These are phyloP conservation scores for Pyrenochaeta sp. DNA, from an alignment of 2,329 filamentous ascomycete genomes.

Conservation along the genomic window DNA sequence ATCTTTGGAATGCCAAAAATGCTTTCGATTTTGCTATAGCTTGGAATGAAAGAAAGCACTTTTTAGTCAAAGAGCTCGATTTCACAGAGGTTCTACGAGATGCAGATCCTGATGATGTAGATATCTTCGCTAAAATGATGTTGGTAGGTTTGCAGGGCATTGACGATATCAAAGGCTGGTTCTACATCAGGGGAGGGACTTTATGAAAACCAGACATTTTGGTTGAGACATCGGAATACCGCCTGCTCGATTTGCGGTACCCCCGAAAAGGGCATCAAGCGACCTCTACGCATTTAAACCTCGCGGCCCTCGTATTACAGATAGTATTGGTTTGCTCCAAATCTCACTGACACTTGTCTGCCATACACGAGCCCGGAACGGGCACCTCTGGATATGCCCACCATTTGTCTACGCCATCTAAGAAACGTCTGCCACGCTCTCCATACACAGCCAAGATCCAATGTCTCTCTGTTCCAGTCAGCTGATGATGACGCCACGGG, in stretches of 20 bases:
- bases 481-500: conserved; percentile 22
- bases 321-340: background rate
- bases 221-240: too few relatives aligned
- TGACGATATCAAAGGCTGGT: conserved; percentile 43
- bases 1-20: conserved; percentile 40
- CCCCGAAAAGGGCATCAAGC: too few relatives aligned
- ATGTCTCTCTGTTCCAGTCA: conserved; percentile 6
- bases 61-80: conserved; percentile 39
- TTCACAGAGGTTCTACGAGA: conserved; percentile 30
- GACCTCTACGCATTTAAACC: too few relatives aligned
- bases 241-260: too few relatives aligned
- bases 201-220: conserved; percentile 1
- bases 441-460: conserved; percentile 10
- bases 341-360: background rate
- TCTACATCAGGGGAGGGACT: conserved; percentile 28
- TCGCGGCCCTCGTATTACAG: too few relatives aligned
- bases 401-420: background rate
- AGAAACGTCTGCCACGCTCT: conserved; percentile 3
- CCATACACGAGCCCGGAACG: conserved; percentile 10
- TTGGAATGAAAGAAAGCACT: conserved; percentile 42
- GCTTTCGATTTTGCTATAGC: conserved; percentile 42
- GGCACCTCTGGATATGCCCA: conserved; percentile 13
- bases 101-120: conserved; percentile 37
- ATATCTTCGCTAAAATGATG: conserved; percentile 39
- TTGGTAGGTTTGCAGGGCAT: conserved; percentile 36